Percentiles rank a stretch among this genome's conserved stretches.
phyloP scores from a whole-genome alignment of 2,329 filamentous ascomycete species.

The Aspergillus tamarii region DNA sequence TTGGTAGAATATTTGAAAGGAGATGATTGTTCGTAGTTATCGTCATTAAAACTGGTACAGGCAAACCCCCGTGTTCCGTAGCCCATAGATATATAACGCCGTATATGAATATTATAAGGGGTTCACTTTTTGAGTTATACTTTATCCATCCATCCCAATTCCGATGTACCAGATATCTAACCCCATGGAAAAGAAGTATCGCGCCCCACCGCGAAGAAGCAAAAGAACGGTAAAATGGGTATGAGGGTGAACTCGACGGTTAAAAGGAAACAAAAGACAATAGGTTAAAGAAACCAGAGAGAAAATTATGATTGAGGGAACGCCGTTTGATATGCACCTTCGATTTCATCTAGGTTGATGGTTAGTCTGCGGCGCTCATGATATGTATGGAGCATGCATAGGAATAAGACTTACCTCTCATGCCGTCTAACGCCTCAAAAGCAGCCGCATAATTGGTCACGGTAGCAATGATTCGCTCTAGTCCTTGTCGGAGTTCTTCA shows the following conservation, averaged over 20 bases:
- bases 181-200: slow-evolving; percentile 3
- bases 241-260: slow-evolving; percentile 10
- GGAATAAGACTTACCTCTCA: slow-evolving; percentile 41
- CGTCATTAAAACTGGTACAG: neutral
- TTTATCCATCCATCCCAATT: slow-evolving; percentile 5
- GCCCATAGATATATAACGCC: slow-evolving; percentile 1
- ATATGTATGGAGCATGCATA: neutral
- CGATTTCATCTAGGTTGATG: slow-evolving; percentile 42
- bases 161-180: slow-evolving; percentile 1
- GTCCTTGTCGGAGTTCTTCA: slow-evolving; percentile 41
- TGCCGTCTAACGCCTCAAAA: slow-evolving; percentile 48
- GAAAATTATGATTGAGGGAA: slow-evolving; percentile 35
- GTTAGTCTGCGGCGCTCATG: neutral
- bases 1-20: neutral
- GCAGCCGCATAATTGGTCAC: slow-evolving; percentile 46
- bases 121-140: neutral
- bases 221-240: slow-evolving; percentile 6
- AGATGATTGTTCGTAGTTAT: neutral
- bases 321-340: slow-evolving; percentile 47
- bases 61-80: neutral
- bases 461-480: slow-evolving; percentile 41
- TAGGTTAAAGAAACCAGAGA: neutral
- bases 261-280: neutral
- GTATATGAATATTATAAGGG: neutral
- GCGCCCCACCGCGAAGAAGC: slow-evolving; percentile 13